phyloP scores from a whole-genome alignment of 2,329 filamentous ascomycete species.

The Aspergillus quadricinctus region DNA sequence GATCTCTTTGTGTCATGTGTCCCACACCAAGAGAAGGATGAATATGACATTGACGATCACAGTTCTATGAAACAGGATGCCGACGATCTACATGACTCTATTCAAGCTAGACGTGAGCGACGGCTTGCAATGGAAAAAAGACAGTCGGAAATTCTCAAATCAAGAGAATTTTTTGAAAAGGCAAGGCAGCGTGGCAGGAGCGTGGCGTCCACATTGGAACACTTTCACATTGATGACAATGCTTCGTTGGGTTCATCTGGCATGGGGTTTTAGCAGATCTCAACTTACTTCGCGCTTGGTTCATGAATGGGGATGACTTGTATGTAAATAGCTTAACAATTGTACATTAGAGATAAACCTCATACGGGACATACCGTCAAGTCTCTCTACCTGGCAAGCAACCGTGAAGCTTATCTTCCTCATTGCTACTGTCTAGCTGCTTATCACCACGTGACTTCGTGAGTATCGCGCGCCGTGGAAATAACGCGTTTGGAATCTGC shows the following conservation, averaged over 20 bases:
- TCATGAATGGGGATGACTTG: not conserved
- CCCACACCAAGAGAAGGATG: conserved; percentile 14
- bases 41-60: conserved; percentile 12
- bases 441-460: conserved; percentile 27
- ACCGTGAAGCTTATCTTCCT: not conserved
- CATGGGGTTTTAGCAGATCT: not conserved
- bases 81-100: conserved; percentile 20
- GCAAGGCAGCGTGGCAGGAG: conserved; percentile 29
- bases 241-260: conserved; percentile 5
- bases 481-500: not conserved
- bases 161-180: conserved; percentile 31
- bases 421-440: not conserved
- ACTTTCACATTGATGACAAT: conserved; percentile 26
- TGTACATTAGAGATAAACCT: not conserved
- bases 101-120: conserved; percentile 29
- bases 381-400: not conserved
- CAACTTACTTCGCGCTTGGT: not conserved
- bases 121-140: conserved; percentile 32
- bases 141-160: conserved; percentile 27
- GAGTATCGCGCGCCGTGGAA: conserved; percentile 15
- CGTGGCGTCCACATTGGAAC: conserved; percentile 25
- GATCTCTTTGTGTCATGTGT: conserved; percentile 53
- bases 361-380: too few relatives aligned
- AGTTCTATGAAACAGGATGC: conserved; percentile 10
- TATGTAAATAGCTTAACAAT: not conserved